Evolutionary conservation across 2,329 filamentous ascomycete genomes (phyloP), one percentile per base, ranked within the genome.

Genomic region (Penicillium carneum): DNA sequence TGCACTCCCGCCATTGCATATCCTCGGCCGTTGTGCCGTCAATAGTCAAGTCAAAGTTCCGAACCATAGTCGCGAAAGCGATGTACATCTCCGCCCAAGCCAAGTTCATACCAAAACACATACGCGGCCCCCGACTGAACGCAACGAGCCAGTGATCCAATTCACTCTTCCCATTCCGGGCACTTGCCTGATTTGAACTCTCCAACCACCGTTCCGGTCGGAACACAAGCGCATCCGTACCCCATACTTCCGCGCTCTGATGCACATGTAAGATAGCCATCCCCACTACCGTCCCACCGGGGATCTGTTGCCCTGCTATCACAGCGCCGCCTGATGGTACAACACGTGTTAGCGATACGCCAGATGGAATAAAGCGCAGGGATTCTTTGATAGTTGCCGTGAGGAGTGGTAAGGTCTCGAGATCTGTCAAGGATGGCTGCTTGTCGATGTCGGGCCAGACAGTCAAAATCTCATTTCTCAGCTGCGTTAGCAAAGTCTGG

Each of bases 81-180:
- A 54, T 45, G 16, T 54, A 54, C 39, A 54, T 26, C 51, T 54
- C 51, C 5, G 51, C 51, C 38, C 41, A 45, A 3, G 51, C 51
- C 14, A 54, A 26, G 29, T 54, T 54, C 51, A 54, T 54, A n/a
- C 51, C 51, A 16, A 54, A 46, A 11, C 51, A 54, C 51, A 54
- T 54, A 3, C 51, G 51, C n/a, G 51, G 51, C 6, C 51, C 51
- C 1, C 51, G 38, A 45, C 51, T 46, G 14, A 54, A 54, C 3
- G 51, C 12, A 10, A 54, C 51, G 0, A 54, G 51, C 49, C 49
- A 52, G 11, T 52, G 49, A 33, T 52, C 49, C 36, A 52, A 31
- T 20, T 52, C 49, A 42, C 12, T 42, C 36, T 31, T 52, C 47
- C 47, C 47, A 1, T 49, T 49, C 18, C 12, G 18, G 14, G 12